Evolutionary conservation across 2,329 filamentous ascomycete species (phyloP), one percentile per base, ranked within the genome.

Genomic region (Drechslera avenae): DNA sequence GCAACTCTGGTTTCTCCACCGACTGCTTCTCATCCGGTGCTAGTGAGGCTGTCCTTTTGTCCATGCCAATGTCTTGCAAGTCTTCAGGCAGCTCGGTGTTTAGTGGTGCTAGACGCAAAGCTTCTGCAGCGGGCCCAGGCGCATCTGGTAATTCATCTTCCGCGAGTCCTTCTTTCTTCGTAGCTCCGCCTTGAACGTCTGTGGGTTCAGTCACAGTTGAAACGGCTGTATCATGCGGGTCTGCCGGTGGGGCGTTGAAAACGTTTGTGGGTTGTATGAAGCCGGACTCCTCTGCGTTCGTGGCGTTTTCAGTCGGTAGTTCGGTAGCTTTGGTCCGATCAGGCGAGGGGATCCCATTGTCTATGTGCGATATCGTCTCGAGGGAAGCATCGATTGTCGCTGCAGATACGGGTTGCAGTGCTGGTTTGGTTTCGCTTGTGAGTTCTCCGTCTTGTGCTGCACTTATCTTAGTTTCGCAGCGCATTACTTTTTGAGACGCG

Each of bases 1-100:
- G 50, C 1, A 66, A 47, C 17, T 71, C 68, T 14, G 67, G 40
- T 37, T 64, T 68, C 40, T 73, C 71, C 9, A 73, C 61, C 3
- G 69, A 69, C 5, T 48, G 61, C n/a, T 66, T 55, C 46, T 73
- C 71, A 39, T 63, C 62, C 0, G 52, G 43, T 10, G 45, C 59
- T 6, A 59, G 58, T 1, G 67, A 64, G 12, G 67, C 50, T 34
- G 64, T 63, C 8, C 39, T 51, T 17, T 52, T 54, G 12, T 55
- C 44, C 18, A 31, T 41, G 3, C 33, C 33, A 3, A 28, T 37
- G 5, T 56, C 57, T 34, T 49, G 46, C 16, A 36, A 14, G 9
- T 46, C 44, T 31, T 40, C 21, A 7, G 39, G 16, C 19, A 26
- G 14, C 13, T 54, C 52, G n/a, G 46, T 21, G 3, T 52, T 43